Percentiles rank a stretch among this genome's conserved stretches.
These are phyloP conservation scores for Paecilomyces sp. DNA, from an alignment of 2,329 filamentous ascomycete genomes.

Conservation along the genomic window DNA sequence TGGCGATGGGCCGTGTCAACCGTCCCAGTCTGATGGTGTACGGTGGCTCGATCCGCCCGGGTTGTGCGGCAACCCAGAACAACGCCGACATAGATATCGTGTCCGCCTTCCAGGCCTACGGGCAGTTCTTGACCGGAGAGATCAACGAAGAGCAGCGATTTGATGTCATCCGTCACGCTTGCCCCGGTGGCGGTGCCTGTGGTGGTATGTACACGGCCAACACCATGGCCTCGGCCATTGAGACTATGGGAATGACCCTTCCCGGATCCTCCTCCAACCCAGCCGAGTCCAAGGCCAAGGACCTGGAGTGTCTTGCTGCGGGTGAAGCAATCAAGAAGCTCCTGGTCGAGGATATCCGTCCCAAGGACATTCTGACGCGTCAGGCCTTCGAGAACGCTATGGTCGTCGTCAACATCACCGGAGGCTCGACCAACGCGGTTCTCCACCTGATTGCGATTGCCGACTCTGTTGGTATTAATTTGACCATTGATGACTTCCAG, in stretches of 20 bases:
- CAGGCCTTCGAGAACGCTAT: slow-evolving; percentile 81
- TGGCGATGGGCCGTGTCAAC: slow-evolving; percentile 93
- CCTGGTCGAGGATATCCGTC: slow-evolving; percentile 68
- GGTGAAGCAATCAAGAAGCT: slow-evolving; percentile 69
- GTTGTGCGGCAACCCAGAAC: slow-evolving; percentile 69
- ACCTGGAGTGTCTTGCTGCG: slow-evolving; percentile 63
- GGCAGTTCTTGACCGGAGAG: slow-evolving; percentile 84
- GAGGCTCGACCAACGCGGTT: slow-evolving; percentile 79
- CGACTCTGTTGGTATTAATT: slow-evolving; percentile 70
- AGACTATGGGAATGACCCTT: slow-evolving; percentile 70
- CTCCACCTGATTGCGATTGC: slow-evolving; percentile 80
- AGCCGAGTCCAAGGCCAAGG: slow-evolving; percentile 65
- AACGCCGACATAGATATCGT: slow-evolving; percentile 82
- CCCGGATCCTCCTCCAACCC: slow-evolving; percentile 75
- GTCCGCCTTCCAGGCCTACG: slow-evolving; percentile 96
- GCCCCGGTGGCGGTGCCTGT: slow-evolving; percentile 74
- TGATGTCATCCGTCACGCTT: slow-evolving; percentile 90
- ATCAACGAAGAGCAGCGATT: slow-evolving; percentile 87
- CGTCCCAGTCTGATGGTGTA: slow-evolving; percentile 96
- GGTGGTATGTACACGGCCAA: slow-evolving; percentile 81
- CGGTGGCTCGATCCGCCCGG: slow-evolving; percentile 86
- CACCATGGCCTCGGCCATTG: slow-evolving; percentile 68
- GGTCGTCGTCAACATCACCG: slow-evolving; percentile 73
- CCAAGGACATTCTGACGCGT: slow-evolving; percentile 70
- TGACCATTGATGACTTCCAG: slow-evolving; percentile 84